These are phyloP conservation scores for Blastobotrys robertii DNA, from an alignment of 805 yeast species.

Conservation along the genomic window DNA sequence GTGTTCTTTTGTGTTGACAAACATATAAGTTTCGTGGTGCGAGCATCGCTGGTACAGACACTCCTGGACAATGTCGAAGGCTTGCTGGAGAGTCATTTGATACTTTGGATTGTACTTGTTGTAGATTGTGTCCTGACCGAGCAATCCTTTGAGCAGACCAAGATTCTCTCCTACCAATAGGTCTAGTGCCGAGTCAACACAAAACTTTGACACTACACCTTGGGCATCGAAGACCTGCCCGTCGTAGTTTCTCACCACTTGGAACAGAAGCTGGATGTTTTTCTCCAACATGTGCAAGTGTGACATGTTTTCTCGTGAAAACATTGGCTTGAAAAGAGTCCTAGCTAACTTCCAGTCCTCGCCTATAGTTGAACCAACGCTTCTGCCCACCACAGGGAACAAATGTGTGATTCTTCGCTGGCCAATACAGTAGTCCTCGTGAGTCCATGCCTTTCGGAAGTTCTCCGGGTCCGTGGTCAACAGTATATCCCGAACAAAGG, in stretches of 20 bases:
- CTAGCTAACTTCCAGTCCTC: conserved; percentile 26
- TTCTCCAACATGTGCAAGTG: conserved; percentile 16
- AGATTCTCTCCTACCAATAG: conserved; percentile 7
- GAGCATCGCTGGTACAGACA: neutral
- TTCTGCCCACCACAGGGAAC: no score
- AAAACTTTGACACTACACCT: conserved; percentile 1
- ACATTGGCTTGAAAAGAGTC: conserved; percentile 24
- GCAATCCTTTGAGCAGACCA: neutral
- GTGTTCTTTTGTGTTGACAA: conserved; percentile 21
- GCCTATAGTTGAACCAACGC: conserved; percentile 12
- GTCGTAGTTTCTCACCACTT: neutral
- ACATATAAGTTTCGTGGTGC: conserved; percentile 8
- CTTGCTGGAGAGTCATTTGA: neutral
- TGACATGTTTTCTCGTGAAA: conserved; percentile 19
- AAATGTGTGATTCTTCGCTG: conserved; percentile 11
- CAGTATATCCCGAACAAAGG: neutral
- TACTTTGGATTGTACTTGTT: neutral
- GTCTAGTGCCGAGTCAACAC: conserved; percentile 7
- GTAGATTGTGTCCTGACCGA: neutral
- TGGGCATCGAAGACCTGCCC: neutral
- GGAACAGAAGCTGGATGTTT: conserved; percentile 15
- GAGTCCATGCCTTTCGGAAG: conserved; percentile 21
- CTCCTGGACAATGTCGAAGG: neutral
- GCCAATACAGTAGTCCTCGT: conserved; percentile 23
- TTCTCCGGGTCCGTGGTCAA: conserved; percentile 23